phyloP scores from a whole-genome alignment of 352 stramenopile genomes.

The Pythium chondricola region DNA sequence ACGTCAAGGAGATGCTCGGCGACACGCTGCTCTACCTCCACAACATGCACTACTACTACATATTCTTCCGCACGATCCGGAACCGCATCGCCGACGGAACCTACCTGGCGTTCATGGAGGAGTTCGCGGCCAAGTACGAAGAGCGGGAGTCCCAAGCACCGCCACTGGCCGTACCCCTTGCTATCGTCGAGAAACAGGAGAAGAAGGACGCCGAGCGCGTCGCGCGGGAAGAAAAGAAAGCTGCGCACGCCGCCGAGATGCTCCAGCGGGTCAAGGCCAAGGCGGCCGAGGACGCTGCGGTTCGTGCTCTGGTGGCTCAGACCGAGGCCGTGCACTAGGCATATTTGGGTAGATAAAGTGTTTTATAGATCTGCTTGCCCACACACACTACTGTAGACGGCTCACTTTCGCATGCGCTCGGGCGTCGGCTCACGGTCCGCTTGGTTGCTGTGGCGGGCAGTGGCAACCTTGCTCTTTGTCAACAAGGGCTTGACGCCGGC shows the following conservation, averaged over 20 bases:
- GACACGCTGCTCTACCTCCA: conserved; percentile 88
- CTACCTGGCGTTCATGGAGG: conserved; percentile 35
- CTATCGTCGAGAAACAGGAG: conserved; percentile 50
- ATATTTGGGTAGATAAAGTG: neutral
- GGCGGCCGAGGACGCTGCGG: conserved; percentile 4
- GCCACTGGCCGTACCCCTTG: conserved; percentile 38
- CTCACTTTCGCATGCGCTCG: conserved; percentile 11
- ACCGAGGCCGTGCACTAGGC: conserved; percentile 4
- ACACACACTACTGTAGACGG: neutral
- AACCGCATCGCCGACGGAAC: conserved; percentile 30
- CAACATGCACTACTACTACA: conserved; percentile 78
- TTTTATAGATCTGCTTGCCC: neutral
- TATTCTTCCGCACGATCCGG: conserved; percentile 59
- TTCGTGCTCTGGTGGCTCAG: too few relatives aligned
- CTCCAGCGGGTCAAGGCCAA: conserved; percentile 16
- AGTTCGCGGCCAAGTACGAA: conserved; percentile 40
- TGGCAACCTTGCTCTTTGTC: too few relatives aligned
- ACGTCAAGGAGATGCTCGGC: conserved; percentile 89
- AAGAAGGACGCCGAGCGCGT: conserved; percentile 39
- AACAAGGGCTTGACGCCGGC: too few relatives aligned
- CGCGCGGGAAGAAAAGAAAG: conserved; percentile 22
- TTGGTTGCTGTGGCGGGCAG: conserved; percentile 14
- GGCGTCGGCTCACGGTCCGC: conserved; percentile 9
- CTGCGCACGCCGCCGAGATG: conserved; percentile 8
- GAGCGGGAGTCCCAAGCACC: conserved; percentile 37